Conservation (phyloP, 176 grass and related monocot species). For the Eleusine coracana region DNA sequence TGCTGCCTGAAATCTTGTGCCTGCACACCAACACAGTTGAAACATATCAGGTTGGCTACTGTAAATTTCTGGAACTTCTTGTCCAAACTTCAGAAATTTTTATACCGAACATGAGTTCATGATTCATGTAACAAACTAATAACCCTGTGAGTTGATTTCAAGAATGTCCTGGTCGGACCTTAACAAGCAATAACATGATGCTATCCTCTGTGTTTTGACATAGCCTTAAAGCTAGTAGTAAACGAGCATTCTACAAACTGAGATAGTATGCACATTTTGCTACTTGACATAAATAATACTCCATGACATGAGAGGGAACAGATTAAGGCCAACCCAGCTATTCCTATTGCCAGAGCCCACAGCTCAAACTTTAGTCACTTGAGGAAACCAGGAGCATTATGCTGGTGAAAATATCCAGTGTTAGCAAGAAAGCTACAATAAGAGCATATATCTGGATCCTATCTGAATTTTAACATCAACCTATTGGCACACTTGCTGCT, state of each 20-base stretch:
- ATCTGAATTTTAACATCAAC: background rate
- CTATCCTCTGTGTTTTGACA: background rate
- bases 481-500: background rate
- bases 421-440: background rate
- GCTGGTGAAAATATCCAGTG: background rate
- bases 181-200: background rate
- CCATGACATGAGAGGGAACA: background rate
- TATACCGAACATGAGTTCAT: background rate
- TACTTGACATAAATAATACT: background rate
- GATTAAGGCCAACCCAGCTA: background rate
- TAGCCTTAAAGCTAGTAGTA: background rate
- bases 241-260: too few species aligned
- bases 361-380: background rate
- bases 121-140: background rate
- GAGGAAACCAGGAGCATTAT: background rate
- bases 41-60: background rate
- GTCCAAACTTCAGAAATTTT: background rate
- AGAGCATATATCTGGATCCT: background rate
- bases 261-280: background rate
- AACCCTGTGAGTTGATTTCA: background rate
- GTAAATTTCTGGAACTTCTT: background rate
- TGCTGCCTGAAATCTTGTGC: constrained; percentile 90
- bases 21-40: constrained; percentile 33
- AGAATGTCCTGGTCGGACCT: background rate
- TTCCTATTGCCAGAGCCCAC: background rate